Percentiles rank a stretch among this genome's conserved stretches.
These are phyloP conservation scores for Penicillium canariense DNA, from an alignment of 495 filamentous ascomycete genomes.

Conservation along the genomic window DNA sequence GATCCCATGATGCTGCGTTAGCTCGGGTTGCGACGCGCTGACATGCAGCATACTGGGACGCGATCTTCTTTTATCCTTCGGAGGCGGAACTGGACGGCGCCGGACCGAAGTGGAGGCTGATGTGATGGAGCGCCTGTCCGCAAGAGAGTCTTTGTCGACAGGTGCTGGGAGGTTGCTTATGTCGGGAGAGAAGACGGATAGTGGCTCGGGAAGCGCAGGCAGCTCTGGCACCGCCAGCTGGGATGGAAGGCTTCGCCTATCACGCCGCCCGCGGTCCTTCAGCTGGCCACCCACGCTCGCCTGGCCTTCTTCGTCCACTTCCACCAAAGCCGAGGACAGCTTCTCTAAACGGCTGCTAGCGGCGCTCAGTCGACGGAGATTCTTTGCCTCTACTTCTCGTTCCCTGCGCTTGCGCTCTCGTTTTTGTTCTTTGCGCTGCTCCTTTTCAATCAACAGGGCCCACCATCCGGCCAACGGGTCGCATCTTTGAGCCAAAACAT, in stretches of 20 bases:
- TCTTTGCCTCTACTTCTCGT: conserved; percentile 76
- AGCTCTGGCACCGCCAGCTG: conserved; percentile 61
- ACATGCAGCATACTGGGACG: conserved; percentile 78
- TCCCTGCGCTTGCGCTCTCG: conserved; percentile 84
- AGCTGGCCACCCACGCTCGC: conserved; percentile 29
- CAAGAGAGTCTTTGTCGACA: conserved; percentile 74
- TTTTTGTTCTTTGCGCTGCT: conserved; percentile 82
- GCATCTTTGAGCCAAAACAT: conserved; percentile 85
- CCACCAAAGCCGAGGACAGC: conserved; percentile 67
- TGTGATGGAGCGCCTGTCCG: conserved; percentile 53
- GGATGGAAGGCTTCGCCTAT: conserved; percentile 55
- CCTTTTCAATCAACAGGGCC: conserved; percentile 92
- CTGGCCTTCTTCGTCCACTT: conserved; percentile 70
- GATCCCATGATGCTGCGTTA: conserved; percentile 54
- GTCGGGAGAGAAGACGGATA: conserved; percentile 36
- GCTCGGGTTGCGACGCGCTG: conserved; percentile 67
- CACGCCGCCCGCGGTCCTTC: conserved; percentile 49
- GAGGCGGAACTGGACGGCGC: conserved; percentile 73
- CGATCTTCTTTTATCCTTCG: conserved; percentile 75
- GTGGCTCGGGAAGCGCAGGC: conserved; percentile 66
- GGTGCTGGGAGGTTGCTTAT: conserved; percentile 56
- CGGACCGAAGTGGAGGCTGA: conserved; percentile 56
- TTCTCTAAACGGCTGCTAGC: conserved; percentile 81
- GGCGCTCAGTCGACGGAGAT: conserved; percentile 75
- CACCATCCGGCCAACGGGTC: conserved; percentile 94